phyloP scores from a whole-genome alignment of 805 yeast species.

The Yamadazyma tumulicola region DNA sequence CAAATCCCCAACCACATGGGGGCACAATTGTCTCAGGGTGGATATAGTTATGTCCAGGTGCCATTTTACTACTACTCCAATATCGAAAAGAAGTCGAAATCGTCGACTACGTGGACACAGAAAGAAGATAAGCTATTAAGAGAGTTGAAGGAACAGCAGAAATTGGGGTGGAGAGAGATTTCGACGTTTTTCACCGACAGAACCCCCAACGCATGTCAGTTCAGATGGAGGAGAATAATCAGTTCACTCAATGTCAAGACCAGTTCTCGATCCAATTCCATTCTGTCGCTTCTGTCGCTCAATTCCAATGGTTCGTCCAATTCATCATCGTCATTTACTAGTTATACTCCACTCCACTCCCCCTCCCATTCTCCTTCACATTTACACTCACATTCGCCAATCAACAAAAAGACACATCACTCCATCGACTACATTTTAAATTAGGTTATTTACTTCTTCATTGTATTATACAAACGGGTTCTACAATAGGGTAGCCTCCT shows the following conservation, averaged over 20 bases:
- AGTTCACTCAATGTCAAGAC: slow-evolving; percentile 9
- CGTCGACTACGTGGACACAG: slow-evolving; percentile 65
- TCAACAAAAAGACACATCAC: slow-evolving; percentile 22
- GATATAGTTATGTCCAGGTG: too few relatives aligned
- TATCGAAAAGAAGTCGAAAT: slow-evolving; percentile 25
- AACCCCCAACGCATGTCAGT: slow-evolving; percentile 87
- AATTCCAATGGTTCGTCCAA: slow-evolving; percentile 3
- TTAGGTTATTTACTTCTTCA: slow-evolving; percentile 7
- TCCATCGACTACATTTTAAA: slow-evolving; percentile 27
- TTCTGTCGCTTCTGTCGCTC: slow-evolving; percentile 1
- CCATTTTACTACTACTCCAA: slow-evolving; percentile 13
- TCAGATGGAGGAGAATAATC: slow-evolving; percentile 75
- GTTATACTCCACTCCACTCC: background rate
- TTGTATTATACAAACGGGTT: background rate
- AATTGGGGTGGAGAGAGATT: slow-evolving; percentile 87
- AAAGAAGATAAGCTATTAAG: slow-evolving; percentile 70
- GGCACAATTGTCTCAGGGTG: too few relatives aligned
- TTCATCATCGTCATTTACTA: slow-evolving; percentile 1
- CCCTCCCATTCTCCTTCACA: background rate
- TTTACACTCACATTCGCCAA: slow-evolving; percentile 2
- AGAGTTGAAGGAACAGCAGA: slow-evolving; percentile 76
- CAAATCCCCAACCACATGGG: too few relatives aligned
- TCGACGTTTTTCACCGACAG: slow-evolving; percentile 73
- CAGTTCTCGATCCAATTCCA: slow-evolving; percentile 5
- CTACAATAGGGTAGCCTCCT: background rate